A percentile compares a stretch with the other conserved stretches of the same genome.
These are phyloP conservation scores for Triglochin maritima DNA, from an alignment of 106 monocot species.

Conservation along the genomic window DNA sequence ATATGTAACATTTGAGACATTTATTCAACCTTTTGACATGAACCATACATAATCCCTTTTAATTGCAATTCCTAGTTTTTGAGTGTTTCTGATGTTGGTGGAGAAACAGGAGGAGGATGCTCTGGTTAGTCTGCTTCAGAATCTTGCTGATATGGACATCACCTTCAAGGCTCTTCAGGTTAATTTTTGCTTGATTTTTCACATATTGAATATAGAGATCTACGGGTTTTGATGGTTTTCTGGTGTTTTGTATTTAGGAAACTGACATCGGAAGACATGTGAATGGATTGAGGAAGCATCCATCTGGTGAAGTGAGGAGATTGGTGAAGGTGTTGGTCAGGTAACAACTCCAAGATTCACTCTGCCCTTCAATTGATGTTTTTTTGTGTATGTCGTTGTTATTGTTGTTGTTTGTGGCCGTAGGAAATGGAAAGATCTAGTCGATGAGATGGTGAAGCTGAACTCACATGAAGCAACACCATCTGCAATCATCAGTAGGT, in stretches of 20 bases:
- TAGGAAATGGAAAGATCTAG: conserved; percentile 68
- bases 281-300: conserved; percentile 44
- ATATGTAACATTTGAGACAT: too few species aligned
- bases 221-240: neutral
- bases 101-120: conserved; percentile 38
- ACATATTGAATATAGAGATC: neutral
- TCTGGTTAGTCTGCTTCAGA: conserved; percentile 38
- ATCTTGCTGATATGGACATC: conserved; percentile 47
- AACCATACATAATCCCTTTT: too few species aligned
- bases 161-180: conserved; percentile 58
- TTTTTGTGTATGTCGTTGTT: conserved; percentile 1
- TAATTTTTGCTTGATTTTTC: neutral
- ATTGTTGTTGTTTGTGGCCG: neutral
- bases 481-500: conserved; percentile 34
- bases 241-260: conserved; percentile 23
- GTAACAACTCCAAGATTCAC: conserved; percentile 10
- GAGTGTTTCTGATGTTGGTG: too few species aligned
- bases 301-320: conserved; percentile 47
- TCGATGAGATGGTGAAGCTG: conserved; percentile 49
- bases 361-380: neutral
- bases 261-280: conserved; percentile 56
- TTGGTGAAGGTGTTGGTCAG: conserved; percentile 48
- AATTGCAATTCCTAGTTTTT: too few species aligned
- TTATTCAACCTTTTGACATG: too few species aligned
- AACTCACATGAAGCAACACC: conserved; percentile 20